Percentiles rank a stretch among this genome's conserved stretches.
Conservation (phyloP, 2,329 filamentous ascomycete genomes). For the Pseudogymnoascus sp. region DNA sequence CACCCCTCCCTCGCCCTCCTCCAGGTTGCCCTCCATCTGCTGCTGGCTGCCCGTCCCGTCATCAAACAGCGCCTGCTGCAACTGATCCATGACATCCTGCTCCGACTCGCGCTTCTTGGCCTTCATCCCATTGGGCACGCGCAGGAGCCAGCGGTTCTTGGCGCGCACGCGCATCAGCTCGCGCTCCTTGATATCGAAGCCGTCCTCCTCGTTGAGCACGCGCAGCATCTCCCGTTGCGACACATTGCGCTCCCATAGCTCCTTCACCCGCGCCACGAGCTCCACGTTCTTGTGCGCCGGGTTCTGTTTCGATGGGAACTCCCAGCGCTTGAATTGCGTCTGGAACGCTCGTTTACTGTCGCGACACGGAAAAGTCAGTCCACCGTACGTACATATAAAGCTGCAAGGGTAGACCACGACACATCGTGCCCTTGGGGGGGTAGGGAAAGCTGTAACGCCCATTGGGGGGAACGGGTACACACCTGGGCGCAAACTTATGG, state of each 20-base stretch:
- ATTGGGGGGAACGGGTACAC: slow-evolving; percentile 26
- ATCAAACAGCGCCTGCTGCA: slow-evolving; percentile 29
- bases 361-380: slow-evolving; percentile 11
- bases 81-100: slow-evolving; percentile 29
- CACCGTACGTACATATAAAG: slow-evolving; percentile 16
- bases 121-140: slow-evolving; percentile 53
- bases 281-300: slow-evolving; percentile 62
- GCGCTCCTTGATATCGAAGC: slow-evolving; percentile 63
- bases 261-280: slow-evolving; percentile 61
- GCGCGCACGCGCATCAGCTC: slow-evolving; percentile 64
- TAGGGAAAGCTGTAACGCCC: slow-evolving; percentile 1
- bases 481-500: slow-evolving; percentile 66
- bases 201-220: slow-evolving; percentile 60
- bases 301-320: slow-evolving; percentile 68
- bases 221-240: slow-evolving; percentile 67
- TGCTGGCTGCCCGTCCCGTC: slow-evolving; percentile 22
- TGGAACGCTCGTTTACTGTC: slow-evolving; percentile 68
- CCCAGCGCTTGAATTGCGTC: slow-evolving; percentile 70
- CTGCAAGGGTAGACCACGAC: neutral
- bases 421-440: slow-evolving; percentile 9
- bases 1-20: slow-evolving; percentile 22
- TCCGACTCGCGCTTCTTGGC: slow-evolving; percentile 28
- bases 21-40: slow-evolving; percentile 16
- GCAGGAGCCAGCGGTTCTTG: slow-evolving; percentile 61
- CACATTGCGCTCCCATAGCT: slow-evolving; percentile 71